Evolutionary conservation across 306 rosid genomes (phyloP), one percentile per base, ranked within the genome.

Genomic region (Ochetophila trinervis): DNA sequence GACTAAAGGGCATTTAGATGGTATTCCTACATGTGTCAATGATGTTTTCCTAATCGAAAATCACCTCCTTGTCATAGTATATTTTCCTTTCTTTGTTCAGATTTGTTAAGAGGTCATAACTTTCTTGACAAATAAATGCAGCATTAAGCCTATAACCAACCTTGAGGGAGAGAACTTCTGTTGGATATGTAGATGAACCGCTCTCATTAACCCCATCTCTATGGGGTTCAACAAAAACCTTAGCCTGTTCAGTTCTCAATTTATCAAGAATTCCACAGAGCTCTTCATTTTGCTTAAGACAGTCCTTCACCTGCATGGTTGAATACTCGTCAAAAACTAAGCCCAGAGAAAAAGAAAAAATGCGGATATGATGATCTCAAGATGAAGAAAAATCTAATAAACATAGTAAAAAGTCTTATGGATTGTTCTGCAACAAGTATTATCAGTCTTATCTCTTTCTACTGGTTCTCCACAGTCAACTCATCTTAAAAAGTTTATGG

Each of bases 211-310:
- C 67, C 69, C 75, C 82, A 27, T 77, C 79, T 65, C 32, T 72
- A 19, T 23, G 72, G 50, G 85, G 74, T 57, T 72, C 77, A 0
- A 81, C 79, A 50, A 78, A 66, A 63, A 76, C 82, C 71, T 68
- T 79, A 4, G 91, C 78, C 71, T 78, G 93, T 53, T 87, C 94
- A 44, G 81, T 78, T 78, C 96, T 86, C 74, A 93, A 65, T 52
- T 84, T 79, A 61, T 86, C 90, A 40, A 93, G 64, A 53, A 80
- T 65, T 73, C 69, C 80, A 47, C 97, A 88, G 63, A 93, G 98
- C 79, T 83, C 97, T 74, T 87, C 96, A 69, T 93, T 89, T 74
- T 89, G 88, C 84, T 89, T 84, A 50, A 89, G 91, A 78, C 98
- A 89, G 65, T 87, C 91, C 75, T 86, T 88, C 79, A 92, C 93